phyloP scores from a whole-genome alignment of 2,329 filamentous ascomycete species.

The Alternaria rosae region DNA sequence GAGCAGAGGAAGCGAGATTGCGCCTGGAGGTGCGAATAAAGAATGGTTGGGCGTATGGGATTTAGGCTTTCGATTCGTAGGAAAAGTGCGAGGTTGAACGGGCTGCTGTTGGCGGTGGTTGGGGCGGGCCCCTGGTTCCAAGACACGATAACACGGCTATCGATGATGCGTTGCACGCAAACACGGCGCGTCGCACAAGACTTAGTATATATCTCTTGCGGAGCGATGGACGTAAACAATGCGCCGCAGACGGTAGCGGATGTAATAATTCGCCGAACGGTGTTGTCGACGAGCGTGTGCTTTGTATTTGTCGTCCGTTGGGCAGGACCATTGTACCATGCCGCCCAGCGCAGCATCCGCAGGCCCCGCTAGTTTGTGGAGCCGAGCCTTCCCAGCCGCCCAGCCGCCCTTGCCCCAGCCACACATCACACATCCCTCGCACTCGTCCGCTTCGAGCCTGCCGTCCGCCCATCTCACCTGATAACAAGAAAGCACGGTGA shows the following conservation, averaged over 20 bases:
- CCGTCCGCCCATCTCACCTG: background rate
- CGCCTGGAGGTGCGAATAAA: constrained; percentile 17
- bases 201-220: background rate
- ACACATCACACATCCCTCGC: background rate
- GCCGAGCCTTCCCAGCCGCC: constrained; percentile 11
- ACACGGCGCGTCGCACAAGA: constrained; percentile 2
- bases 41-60: constrained; percentile 21
- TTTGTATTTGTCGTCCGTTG: background rate
- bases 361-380: constrained; percentile 11
- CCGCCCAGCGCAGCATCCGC: background rate
- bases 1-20: constrained; percentile 25
- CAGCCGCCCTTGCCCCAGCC: constrained; percentile 13
- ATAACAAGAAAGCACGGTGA: background rate
- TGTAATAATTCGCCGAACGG: background rate
- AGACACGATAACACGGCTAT: constrained; percentile 1
- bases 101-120: constrained; percentile 23
- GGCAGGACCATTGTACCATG: background rate
- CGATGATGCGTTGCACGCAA: constrained; percentile 11
- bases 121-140: constrained; percentile 13
- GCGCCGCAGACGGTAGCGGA: background rate
- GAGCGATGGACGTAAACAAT: constrained; percentile 3
- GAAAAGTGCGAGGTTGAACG: constrained; percentile 24
- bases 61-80: constrained; percentile 18
- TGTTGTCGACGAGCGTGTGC: background rate
- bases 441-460: background rate